Percentiles rank a stretch among this genome's conserved stretches.
These are phyloP conservation scores for Solidago caesia DNA, from an alignment of 129 eudicot genomes.

Conservation along the genomic window DNA sequence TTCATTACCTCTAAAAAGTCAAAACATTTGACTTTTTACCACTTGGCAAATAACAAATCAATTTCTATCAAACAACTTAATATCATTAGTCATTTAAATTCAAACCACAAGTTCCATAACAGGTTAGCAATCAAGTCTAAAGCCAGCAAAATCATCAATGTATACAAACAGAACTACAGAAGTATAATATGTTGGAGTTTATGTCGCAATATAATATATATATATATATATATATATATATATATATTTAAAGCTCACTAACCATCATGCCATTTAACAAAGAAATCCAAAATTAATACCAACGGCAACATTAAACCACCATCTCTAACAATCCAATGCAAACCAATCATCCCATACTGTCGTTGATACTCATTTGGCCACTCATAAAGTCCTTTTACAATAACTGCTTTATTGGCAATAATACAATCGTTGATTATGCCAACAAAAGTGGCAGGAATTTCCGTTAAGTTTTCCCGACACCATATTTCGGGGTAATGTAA, in stretches of 20 bases:
- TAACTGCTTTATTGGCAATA: conserved; percentile 97
- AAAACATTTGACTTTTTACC: conserved; percentile 9
- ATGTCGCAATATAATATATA: too few relatives aligned
- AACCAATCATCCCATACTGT: conserved; percentile 88
- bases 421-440: conserved; percentile 95
- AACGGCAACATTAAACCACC: conserved; percentile 88
- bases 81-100: not conserved
- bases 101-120: too few relatives aligned
- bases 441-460: conserved; percentile 92
- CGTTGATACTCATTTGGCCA: conserved; percentile 97
- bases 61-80: conserved; percentile 12
- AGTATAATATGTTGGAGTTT: not conserved
- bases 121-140: too few relatives aligned
- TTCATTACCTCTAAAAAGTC: not conserved
- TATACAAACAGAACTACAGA: not conserved
- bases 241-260: too few relatives aligned
- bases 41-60: not conserved
- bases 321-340: conserved; percentile 97
- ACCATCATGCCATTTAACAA: not conserved
- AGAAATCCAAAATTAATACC: too few relatives aligned
- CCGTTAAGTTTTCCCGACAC: conserved; percentile 88
- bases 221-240: too few relatives aligned
- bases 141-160: conserved; percentile 13
- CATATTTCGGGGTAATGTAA: conserved; percentile 96
- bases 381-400: conserved; percentile 94